phyloP scores from a whole-genome alignment of 768 basidiomycete genomes.

The Melanogaster broomeanus region DNA sequence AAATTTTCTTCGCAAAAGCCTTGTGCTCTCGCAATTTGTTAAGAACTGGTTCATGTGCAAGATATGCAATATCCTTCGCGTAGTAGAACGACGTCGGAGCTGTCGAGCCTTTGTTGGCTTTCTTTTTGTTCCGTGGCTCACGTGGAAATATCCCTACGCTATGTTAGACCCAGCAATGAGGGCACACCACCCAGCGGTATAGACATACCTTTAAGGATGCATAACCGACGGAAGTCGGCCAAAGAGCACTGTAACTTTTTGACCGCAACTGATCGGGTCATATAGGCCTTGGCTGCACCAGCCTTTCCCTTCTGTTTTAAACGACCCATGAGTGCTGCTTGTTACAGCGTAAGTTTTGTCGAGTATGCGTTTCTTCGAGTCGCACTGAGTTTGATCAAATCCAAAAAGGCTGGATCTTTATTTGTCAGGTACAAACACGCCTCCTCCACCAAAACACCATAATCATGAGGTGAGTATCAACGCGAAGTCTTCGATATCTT shows the following conservation, averaged over 20 bases:
- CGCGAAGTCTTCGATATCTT: constrained; percentile 1
- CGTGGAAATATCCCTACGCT: constrained; percentile 91
- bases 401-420: constrained; percentile 12
- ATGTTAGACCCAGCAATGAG: constrained; percentile 9
- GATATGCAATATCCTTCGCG: constrained; percentile 95
- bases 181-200: neutral
- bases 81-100: constrained; percentile 99
- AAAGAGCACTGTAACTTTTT: constrained; percentile 97
- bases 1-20: constrained; percentile 95
- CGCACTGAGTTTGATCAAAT: too few species aligned
- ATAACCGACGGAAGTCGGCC: constrained; percentile 93
- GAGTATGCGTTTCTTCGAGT: too few species aligned
- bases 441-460: constrained; percentile 14
- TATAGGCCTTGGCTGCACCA: constrained; percentile 88
- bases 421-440: constrained; percentile 34
- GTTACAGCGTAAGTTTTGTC: neutral
- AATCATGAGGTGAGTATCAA: constrained; percentile 34
- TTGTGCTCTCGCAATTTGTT: constrained; percentile 96
- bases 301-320: constrained; percentile 84
- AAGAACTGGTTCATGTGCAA: constrained; percentile 94
- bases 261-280: constrained; percentile 87
- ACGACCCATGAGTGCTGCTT: constrained; percentile 61
- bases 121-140: constrained; percentile 88
- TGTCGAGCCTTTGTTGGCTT: constrained; percentile 96
- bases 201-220: constrained; percentile 90